phyloP scores from a whole-genome alignment of 2,329 filamentous ascomycete species.

The Diatrype stigma region DNA sequence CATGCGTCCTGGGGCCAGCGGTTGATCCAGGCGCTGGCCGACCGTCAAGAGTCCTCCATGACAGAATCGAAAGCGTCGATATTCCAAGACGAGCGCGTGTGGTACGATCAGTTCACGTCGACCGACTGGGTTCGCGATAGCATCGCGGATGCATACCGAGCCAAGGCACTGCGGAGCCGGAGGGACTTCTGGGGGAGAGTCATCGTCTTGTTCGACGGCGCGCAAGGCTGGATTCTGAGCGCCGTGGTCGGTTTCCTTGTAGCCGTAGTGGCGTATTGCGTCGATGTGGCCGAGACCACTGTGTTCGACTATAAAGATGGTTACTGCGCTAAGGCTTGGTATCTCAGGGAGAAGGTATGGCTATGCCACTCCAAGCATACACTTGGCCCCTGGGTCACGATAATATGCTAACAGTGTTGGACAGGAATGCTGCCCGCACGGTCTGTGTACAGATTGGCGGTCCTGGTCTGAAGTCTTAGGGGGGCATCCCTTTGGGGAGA shows the following conservation, averaged over 20 bases:
- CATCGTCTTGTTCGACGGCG: conserved; percentile 73
- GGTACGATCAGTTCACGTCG: conserved; percentile 98
- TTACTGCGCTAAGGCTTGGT: conserved; percentile 71
- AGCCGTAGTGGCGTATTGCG: conserved; percentile 79
- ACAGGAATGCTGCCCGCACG: conserved; percentile 52
- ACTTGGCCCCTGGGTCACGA: neutral
- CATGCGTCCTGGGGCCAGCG: conserved; percentile 57
- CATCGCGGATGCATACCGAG: conserved; percentile 87
- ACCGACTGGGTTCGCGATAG: conserved; percentile 98
- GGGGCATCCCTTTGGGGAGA: conserved; percentile 39
- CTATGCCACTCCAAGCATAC: neutral
- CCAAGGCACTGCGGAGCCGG: conserved; percentile 74
- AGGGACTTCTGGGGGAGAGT: conserved; percentile 83
- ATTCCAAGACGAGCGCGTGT: conserved; percentile 79
- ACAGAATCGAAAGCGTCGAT: conserved; percentile 62
- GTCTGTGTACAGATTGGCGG: conserved; percentile 52
- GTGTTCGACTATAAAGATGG: conserved; percentile 91
- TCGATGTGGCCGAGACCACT: conserved; percentile 80
- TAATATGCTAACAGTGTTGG: conserved; percentile 10
- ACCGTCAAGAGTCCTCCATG: conserved; percentile 50
- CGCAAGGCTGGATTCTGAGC: conserved; percentile 91
- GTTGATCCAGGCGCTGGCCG: conserved; percentile 58
- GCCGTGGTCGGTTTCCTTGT: conserved; percentile 84
- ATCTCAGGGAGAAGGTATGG: conserved; percentile 63
- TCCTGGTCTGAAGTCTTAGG: conserved; percentile 50